These are phyloP conservation scores for Sophora flavescens DNA, from an alignment of 306 rosid species.

Conservation along the genomic window DNA sequence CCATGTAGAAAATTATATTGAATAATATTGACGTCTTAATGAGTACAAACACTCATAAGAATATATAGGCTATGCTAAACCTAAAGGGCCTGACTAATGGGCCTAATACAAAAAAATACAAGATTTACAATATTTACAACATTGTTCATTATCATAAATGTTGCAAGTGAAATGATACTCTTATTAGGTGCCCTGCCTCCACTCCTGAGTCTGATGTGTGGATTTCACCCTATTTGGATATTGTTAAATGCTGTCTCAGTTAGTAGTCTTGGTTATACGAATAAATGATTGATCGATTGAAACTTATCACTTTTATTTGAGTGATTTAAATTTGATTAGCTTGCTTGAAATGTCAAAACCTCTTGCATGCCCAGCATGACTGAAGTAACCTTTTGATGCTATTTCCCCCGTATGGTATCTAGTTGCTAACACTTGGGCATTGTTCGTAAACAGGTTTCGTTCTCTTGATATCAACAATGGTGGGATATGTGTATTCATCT, in stretches of 20 bases:
- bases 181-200: background rate
- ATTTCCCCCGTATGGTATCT: background rate
- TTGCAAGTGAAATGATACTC: background rate
- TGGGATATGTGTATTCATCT: constrained; percentile 70
- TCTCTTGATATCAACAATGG: constrained; percentile 74
- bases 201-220: background rate
- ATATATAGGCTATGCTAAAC: no score
- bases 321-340: constrained; percentile 4
- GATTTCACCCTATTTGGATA: background rate
- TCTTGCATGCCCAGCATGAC: background rate
- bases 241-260: background rate
- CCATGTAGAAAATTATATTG: no score
- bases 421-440: constrained; percentile 22
- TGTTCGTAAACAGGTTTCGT: constrained; percentile 66
- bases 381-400: constrained; percentile 8
- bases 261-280: background rate
- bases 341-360: constrained; percentile 40
- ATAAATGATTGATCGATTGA: background rate
- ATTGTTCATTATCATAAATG: background rate
- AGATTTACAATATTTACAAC: no score
- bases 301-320: constrained; percentile 2
- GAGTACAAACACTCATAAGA: no score
- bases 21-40: no score
- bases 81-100: no score
- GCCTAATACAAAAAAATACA: no score